Base-by-base conservation (phyloP, 352 stramenopile genomes). In the Phytophthora palmivora region DNA sequence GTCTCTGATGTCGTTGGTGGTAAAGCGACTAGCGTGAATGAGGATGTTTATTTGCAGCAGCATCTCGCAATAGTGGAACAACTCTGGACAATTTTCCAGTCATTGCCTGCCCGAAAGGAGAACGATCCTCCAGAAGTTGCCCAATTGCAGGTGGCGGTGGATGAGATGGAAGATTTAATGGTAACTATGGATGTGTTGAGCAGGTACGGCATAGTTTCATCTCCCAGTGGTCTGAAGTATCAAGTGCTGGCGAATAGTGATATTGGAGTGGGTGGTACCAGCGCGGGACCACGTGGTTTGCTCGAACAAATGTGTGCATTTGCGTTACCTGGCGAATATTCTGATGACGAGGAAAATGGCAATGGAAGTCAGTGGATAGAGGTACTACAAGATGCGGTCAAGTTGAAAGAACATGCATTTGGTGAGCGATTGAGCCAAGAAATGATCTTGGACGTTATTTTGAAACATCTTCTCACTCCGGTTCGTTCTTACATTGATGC, bases 151-250 rank as follows among this genome's bases (percentile, higher is more conserved):
- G 84, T 90, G 15, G 70, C 81, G 33, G 79, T 91, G 12, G 84
- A 93, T 38, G 82, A 85, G 39, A 72, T 90, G 61, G 84, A 93
- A 58, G 84, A 91, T 52, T 38, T 93, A 4, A 75, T 93, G 59
- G 63, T 93, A 14, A 67, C 78, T 1, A 87, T 90, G 74, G 84
- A 93, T 33, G 70, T 90, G 1, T 58, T 93, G 0, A 76, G 65
- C 14, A 85, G 84, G 28, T 93, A 93, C 34, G 57, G 49, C 2
- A 28, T 76, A 1, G 45, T 70, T 26, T 60, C 56, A 1, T 73
- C 52, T 10, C 63, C 68, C 2, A 61, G 54, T 7, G 52, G 50
- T 2, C 46, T 76, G 0, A 89, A 88, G 41, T 89, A 85, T 37
- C 52, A 45, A 2, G 72, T 89, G 12, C 28, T 77, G 3, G 74